Base-by-base conservation (phyloP, 495 filamentous ascomycete species). In the Cercophora sp. region DNA sequence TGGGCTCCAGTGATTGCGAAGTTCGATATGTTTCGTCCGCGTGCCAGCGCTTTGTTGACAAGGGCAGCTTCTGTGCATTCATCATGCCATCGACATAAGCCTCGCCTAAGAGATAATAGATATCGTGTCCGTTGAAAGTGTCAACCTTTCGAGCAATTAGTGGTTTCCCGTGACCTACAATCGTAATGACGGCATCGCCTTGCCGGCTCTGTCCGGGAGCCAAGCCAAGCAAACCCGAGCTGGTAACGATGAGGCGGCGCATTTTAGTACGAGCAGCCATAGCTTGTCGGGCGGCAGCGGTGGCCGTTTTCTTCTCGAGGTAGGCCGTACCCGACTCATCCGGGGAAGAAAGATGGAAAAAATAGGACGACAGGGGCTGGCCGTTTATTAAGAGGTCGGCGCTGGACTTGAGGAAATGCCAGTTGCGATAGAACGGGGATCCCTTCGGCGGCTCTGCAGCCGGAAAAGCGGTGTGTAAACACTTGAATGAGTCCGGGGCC, bases 381-480 rank as follows among this genome's bases (percentile, higher is more conserved):
- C 31, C 42, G 19, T 46, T 2, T 13, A 51, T 19, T 5, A 51
- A 3, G 20, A 51, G 16, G 13, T 51, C 23, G 5, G 48, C 48
- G 19, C 36, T 51, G 1, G 48, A 51, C 2, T 42, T 51, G 35
- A 51, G 48, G n/a, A 51, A 51, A 23, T 51, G 48, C 48, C 48
- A 51, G 48, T 41, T 51, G 1, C 48, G 35, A 16, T 51, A 42
- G 36, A 51, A 51, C 6, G 36, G 2, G 8, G 36, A 51, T 5
- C 31, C 3, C 31, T 4, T 16, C 8, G 48, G 35, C 9, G 48
- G 48, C n/a, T 51, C 48, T 20, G 26, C 48, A 24, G 42, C 48
- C 4, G 48, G 35, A 24, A 51, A 51, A 8, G 48, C 48, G 6
- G 48, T 41, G 35, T 51, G 42, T 2, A 51, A 36, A 42, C 36